Conservation (phyloP, 2,329 filamentous ascomycete genomes). For the Fusarium caatingaense region DNA sequence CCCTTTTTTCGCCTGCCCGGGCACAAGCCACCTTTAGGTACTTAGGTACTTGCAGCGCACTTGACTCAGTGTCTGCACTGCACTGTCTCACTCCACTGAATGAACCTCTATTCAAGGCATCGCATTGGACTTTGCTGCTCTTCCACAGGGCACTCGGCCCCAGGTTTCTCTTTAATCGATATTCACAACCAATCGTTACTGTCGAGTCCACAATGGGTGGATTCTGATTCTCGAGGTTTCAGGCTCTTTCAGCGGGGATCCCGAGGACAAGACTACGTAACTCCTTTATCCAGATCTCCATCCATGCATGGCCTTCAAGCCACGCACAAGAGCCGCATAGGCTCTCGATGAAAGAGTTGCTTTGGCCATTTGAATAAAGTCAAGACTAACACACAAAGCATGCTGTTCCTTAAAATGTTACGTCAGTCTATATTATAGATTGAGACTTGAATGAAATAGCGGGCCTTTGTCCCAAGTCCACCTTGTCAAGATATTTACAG, state of each 20-base stretch:
- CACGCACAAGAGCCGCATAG: slow-evolving; percentile 1
- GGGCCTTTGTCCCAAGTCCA: neutral
- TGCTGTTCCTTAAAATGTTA: neutral
- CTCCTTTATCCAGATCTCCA: slow-evolving; percentile 1
- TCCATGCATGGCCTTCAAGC: neutral
- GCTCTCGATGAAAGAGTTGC: neutral
- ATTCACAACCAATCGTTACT: neutral
- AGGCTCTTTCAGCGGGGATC: slow-evolving; percentile 15
- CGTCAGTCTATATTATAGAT: neutral
- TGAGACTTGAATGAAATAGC: neutral
- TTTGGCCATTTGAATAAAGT: neutral
- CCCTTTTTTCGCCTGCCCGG: slow-evolving; percentile 26
- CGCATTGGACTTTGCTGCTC: neutral
- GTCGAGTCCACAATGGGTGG: slow-evolving; percentile 7
- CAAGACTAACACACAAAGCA: neutral
- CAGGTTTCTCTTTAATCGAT: slow-evolving; percentile 1
- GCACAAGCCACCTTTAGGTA: slow-evolving; percentile 21
- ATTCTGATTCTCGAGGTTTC: neutral
- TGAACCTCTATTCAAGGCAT: neutral
- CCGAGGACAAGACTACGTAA: neutral
- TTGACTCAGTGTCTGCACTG: slow-evolving; percentile 31
- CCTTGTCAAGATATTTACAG: neutral
- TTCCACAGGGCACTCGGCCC: slow-evolving; percentile 10
- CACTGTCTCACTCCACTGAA: slow-evolving; percentile 22
- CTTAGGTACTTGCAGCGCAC: slow-evolving; percentile 13